phyloP scores from a whole-genome alignment of 208 protist species.

The Trypanosoma lewisi region DNA sequence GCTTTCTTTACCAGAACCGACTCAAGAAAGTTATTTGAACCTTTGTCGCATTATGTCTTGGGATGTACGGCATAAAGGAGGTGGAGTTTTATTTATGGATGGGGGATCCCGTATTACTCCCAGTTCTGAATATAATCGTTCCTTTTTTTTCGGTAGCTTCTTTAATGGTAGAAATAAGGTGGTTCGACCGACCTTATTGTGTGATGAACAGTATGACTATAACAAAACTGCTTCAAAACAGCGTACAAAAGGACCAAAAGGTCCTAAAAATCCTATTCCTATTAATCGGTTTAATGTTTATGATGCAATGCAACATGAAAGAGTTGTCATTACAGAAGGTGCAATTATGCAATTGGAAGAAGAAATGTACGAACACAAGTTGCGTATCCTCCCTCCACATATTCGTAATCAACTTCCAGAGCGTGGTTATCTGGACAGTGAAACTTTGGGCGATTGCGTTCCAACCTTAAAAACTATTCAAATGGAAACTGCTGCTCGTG shows the following conservation, averaged over 20 bases:
- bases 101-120: conserved; percentile 85
- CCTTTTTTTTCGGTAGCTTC: conserved; percentile 91
- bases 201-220: conserved; percentile 87
- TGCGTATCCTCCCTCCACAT: conserved; percentile 82
- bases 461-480: conserved; percentile 72
- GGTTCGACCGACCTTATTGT: conserved; percentile 82
- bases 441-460: conserved; percentile 66
- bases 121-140: conserved; percentile 80
- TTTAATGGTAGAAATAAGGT: conserved; percentile 91
- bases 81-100: conserved; percentile 90
- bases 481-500: conserved; percentile 82
- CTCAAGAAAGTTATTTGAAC: conserved; percentile 72
- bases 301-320: conserved; percentile 81
- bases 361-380: conserved; percentile 85
- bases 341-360: conserved; percentile 87
- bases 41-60: conserved; percentile 84
- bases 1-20: conserved; percentile 77
- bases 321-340: conserved; percentile 87
- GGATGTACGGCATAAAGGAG: conserved; percentile 88
- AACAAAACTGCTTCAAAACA: conserved; percentile 78
- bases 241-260: conserved; percentile 76
- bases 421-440: conserved; percentile 62
- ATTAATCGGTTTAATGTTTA: conserved; percentile 91
- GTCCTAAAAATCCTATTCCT: conserved; percentile 89
- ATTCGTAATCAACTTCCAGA: conserved; percentile 87